These are phyloP conservation scores for Suhomyces ambrosiae DNA, from an alignment of 1,139 yeast species.

Conservation along the genomic window DNA sequence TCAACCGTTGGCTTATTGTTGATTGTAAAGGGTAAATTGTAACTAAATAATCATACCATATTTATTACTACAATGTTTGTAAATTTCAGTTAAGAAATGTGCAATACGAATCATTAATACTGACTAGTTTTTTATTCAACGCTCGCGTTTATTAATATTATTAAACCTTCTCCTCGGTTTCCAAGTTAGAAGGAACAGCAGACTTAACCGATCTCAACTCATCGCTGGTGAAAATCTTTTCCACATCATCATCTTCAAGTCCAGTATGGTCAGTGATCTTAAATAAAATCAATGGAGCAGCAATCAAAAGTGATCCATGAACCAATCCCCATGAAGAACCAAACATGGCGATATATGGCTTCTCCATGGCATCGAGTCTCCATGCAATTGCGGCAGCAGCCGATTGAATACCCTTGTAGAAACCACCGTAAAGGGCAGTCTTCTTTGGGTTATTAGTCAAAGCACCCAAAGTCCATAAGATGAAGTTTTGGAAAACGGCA, in stretches of 20 bases:
- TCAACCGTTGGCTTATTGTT: too few species aligned
- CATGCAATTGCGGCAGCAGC: conserved; percentile 67
- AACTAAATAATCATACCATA: too few species aligned
- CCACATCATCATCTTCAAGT: conserved; percentile 37
- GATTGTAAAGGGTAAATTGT: too few species aligned
- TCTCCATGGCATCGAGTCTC: conserved; percentile 53
- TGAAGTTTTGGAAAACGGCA: conserved; percentile 58
- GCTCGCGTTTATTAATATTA: conserved; percentile 3
- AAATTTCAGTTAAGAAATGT: too few species aligned
- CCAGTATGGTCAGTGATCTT: conserved; percentile 49
- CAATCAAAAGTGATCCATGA: conserved; percentile 45
- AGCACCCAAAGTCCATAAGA: conserved; percentile 61
- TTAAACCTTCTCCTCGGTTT: conserved; percentile 9
- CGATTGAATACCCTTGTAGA: conserved; percentile 64
- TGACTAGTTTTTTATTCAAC: not conserved
- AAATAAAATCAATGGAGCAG: conserved; percentile 37
- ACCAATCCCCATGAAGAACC: conserved; percentile 61
- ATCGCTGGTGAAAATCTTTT: conserved; percentile 22
- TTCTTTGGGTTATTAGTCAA: conserved; percentile 59
- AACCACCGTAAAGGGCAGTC: conserved; percentile 60
- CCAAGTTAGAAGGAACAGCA: conserved; percentile 1
- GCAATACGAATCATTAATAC: too few species aligned
- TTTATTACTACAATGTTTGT: too few species aligned
- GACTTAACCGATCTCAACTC: conserved; percentile 27
- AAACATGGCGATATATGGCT: conserved; percentile 48